These are phyloP conservation scores for Fusarium sp. DNA, from an alignment of 2,329 filamentous ascomycete genomes.

Conservation along the genomic window DNA sequence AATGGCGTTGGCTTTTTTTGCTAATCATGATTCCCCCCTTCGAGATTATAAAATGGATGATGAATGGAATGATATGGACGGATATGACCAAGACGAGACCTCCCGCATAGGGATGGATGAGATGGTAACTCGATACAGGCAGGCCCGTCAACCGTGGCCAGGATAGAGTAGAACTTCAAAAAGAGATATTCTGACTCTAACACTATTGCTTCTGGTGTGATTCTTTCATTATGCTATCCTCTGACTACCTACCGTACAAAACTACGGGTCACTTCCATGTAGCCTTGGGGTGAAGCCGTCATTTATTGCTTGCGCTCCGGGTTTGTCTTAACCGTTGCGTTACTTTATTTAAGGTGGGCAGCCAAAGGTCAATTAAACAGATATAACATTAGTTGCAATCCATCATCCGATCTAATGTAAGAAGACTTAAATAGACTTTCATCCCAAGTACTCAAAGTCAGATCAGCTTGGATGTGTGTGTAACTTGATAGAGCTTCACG, in stretches of 20 bases:
- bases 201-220: not conserved
- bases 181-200: conserved; percentile 33
- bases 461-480: not conserved
- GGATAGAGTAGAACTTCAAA: conserved; percentile 42
- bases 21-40: conserved; percentile 50
- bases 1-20: conserved; percentile 52
- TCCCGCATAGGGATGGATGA: conserved; percentile 35
- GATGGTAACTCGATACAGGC: conserved; percentile 32
- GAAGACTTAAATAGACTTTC: not conserved
- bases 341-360: not conserved
- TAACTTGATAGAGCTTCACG: not conserved
- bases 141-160: conserved; percentile 58
- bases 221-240: not conserved
- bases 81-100: conserved; percentile 27
- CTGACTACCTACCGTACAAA: not conserved
- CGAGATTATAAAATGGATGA: conserved; percentile 44
- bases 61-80: conserved; percentile 37
- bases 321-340: not conserved
- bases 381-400: not conserved
- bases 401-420: not conserved
- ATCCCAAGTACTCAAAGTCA: not conserved
- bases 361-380: not conserved
- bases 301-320: not conserved
- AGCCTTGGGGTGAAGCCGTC: not conserved
- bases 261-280: not conserved